phyloP scores from a whole-genome alignment of 1,139 yeast species.

The Candida dubliniensis region DNA sequence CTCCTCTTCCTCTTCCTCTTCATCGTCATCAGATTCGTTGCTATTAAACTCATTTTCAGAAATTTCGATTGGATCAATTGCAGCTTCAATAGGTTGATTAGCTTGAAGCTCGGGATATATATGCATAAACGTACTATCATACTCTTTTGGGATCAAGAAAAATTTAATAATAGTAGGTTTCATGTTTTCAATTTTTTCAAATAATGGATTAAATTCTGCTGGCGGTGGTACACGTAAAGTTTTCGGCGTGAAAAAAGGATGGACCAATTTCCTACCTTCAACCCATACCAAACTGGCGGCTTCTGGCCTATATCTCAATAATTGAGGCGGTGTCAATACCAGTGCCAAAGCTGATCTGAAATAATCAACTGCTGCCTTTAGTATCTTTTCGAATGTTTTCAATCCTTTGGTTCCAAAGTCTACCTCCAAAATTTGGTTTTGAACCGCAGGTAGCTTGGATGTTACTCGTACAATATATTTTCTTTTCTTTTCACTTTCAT shows the following conservation, averaged over 20 bases:
- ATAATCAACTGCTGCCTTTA: slow-evolving; percentile 18
- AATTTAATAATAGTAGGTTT: slow-evolving; percentile 32
- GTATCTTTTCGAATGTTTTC: slow-evolving; percentile 22
- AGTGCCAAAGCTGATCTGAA: slow-evolving; percentile 15
- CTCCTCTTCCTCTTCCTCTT: slow-evolving; percentile 14
- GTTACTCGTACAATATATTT: slow-evolving; percentile 31
- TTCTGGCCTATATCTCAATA: slow-evolving; percentile 13
- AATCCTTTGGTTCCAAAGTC: slow-evolving; percentile 37
- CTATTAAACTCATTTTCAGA: slow-evolving; percentile 5
- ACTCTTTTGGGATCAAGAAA: slow-evolving; percentile 32
- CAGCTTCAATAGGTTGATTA: slow-evolving; percentile 12
- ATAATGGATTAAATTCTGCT: slow-evolving; percentile 17
- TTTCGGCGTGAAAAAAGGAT: slow-evolving; percentile 42
- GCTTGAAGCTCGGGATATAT: slow-evolving; percentile 35
- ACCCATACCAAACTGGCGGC: slow-evolving; percentile 38
- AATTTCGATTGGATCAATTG: slow-evolving; percentile 10
- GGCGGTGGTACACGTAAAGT: slow-evolving; percentile 41
- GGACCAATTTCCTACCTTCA: slow-evolving; percentile 41
- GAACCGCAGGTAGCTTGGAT: slow-evolving; percentile 28
- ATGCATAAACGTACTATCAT: slow-evolving; percentile 21
- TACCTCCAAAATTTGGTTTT: slow-evolving; percentile 14
- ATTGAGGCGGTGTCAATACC: slow-evolving; percentile 6
- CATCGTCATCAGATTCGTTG: slow-evolving; percentile 7
- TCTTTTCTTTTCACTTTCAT: slow-evolving; percentile 30
- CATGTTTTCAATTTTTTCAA: slow-evolving; percentile 15